Conservation (phyloP, 148 eudicot genomes). For the Rhododendron kiyosumense region DNA sequence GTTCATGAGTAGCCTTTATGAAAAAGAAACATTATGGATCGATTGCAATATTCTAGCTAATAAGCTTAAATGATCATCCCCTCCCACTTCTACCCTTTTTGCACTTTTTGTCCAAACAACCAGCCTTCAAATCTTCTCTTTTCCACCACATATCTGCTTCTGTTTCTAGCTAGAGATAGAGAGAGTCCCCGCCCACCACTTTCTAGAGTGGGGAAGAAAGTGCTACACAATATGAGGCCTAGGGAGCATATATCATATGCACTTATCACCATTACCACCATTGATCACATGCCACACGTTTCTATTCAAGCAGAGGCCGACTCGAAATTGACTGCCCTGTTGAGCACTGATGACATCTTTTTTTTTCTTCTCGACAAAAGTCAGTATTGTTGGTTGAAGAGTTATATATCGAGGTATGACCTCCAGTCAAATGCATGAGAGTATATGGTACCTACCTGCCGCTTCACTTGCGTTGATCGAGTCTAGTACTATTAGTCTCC, state of each 20-base stretch:
- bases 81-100: conserved; percentile 3
- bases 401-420: background rate
- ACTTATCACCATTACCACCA: background rate
- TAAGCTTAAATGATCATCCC: background rate
- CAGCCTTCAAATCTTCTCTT: background rate
- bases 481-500: background rate
- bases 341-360: background rate
- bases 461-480: background rate
- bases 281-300: background rate
- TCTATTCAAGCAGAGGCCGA: background rate
- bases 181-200: conserved; percentile 6
- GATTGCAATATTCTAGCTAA: background rate
- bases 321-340: background rate
- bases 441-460: background rate
- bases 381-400: background rate
- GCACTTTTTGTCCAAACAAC: conserved; percentile 10
- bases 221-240: conserved; percentile 2
- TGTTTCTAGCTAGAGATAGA: background rate
- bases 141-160: background rate
- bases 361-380: background rate
- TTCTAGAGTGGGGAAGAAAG: conserved; percentile 8
- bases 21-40: background rate
- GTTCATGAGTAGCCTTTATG: background rate
- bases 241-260: background rate
- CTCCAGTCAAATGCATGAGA: background rate